Conservation (phyloP, 2,329 filamentous ascomycete species). For the Venturiaceae sp. region DNA sequence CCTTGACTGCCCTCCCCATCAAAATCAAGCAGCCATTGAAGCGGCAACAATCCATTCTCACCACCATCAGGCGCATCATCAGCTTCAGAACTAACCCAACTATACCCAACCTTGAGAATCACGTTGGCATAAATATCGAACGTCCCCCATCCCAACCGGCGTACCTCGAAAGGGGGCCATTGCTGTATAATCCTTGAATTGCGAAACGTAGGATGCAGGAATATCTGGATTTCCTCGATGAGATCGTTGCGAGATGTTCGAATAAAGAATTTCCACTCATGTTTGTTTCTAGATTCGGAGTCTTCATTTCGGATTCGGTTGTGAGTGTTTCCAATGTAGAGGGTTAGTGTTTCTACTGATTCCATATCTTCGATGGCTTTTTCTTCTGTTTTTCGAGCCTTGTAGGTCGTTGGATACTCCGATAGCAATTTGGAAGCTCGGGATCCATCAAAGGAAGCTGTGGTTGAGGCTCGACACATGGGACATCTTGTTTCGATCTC, state of each 20-base stretch:
- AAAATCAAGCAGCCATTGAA: conserved; percentile 35
- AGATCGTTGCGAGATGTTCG: conserved; percentile 32
- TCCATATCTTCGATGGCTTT: conserved; percentile 16
- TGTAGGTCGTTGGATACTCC: conserved; percentile 26
- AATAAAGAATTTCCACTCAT: conserved; percentile 39
- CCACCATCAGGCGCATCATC: conserved; percentile 20
- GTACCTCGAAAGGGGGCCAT: conserved; percentile 29
- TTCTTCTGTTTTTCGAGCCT: conserved; percentile 25
- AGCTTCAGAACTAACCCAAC: conserved; percentile 31
- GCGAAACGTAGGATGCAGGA: conserved; percentile 32
- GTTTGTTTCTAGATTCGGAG: conserved; percentile 22
- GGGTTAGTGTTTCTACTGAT: conserved; percentile 28
- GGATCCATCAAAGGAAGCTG: conserved; percentile 19
- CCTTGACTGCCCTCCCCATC: conserved; percentile 30
- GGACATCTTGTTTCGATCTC: conserved; percentile 32
- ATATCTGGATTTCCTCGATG: conserved; percentile 32
- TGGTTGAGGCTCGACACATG: conserved; percentile 34
- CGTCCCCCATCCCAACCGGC: conserved; percentile 31
- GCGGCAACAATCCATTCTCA: conserved; percentile 22
- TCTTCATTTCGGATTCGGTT: conserved; percentile 14
- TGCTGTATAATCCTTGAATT: conserved; percentile 23
- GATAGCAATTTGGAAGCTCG: conserved; percentile 18
- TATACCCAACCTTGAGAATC: conserved; percentile 32
- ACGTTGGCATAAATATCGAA: conserved; percentile 31
- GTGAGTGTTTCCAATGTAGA: conserved; percentile 36